phyloP scores from a whole-genome alignment of 2,329 filamentous ascomycete species.

The Cladosporium austrohemisphaericum region DNA sequence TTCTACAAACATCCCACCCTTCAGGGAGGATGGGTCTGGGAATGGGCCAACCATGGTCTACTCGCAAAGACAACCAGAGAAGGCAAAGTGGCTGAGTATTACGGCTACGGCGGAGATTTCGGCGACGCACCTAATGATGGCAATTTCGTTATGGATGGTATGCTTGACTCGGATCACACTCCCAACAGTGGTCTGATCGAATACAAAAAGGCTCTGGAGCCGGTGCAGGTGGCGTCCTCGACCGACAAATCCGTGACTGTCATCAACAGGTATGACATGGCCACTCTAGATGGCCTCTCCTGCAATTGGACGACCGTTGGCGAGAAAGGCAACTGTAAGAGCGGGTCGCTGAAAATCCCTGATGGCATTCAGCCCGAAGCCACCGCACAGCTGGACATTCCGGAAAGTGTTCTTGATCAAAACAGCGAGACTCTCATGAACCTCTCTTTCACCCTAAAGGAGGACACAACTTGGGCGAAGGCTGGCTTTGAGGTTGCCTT shows the following conservation, averaged over 20 bases:
- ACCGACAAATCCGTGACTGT: conserved; percentile 26
- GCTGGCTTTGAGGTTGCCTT: conserved; percentile 37
- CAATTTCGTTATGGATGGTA: conserved; percentile 46
- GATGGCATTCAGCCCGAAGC: conserved; percentile 18
- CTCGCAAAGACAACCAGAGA: conserved; percentile 36
- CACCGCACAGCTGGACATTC: conserved; percentile 21
- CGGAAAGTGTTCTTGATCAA: not conserved
- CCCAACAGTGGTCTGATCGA: conserved; percentile 41
- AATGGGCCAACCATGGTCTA: conserved; percentile 46
- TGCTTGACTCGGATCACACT: conserved; percentile 40
- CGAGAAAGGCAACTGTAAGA: conserved; percentile 19
- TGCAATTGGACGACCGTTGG: conserved; percentile 20
- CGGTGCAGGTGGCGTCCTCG: conserved; percentile 36
- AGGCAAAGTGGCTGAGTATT: conserved; percentile 38
- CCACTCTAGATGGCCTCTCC: conserved; percentile 35
- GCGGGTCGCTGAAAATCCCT: conserved; percentile 15
- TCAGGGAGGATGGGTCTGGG: conserved; percentile 57
- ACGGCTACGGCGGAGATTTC: conserved; percentile 44
- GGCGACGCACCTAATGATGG: conserved; percentile 38
- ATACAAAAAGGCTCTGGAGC: conserved; percentile 44
- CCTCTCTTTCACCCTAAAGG: conserved; percentile 33
- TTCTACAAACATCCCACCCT: conserved; percentile 60
- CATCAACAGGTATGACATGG: conserved; percentile 31
- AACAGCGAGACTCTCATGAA: conserved; percentile 22
- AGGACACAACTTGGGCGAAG: conserved; percentile 30